phyloP scores from a whole-genome alignment of 2,329 filamentous ascomycete species.

The Ophiostoma sp. region DNA sequence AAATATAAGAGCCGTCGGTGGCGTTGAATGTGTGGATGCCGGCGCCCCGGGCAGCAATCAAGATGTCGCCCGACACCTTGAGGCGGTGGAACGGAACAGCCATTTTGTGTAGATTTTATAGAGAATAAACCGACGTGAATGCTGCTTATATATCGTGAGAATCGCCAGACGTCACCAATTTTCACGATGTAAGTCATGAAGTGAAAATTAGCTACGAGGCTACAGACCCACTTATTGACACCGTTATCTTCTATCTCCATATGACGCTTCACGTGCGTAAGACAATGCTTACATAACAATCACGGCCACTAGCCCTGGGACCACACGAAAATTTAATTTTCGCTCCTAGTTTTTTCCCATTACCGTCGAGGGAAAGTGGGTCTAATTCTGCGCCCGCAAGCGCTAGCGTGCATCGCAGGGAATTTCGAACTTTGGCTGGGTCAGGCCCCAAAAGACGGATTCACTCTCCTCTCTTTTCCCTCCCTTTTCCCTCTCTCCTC shows the following conservation, averaged over 20 bases:
- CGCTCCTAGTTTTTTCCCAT: constrained; percentile 13
- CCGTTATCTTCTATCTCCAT: not conserved
- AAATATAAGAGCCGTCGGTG: constrained; percentile 52
- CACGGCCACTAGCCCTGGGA: not conserved
- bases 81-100: constrained; percentile 61
- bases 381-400: not conserved
- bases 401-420: constrained; percentile 10
- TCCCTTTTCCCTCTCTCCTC: not conserved
- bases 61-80: constrained; percentile 47
- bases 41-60: constrained; percentile 70
- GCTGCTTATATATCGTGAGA: constrained; percentile 4
- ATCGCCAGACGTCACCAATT: not conserved
- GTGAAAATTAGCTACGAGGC: constrained; percentile 16
- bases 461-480: not conserved
- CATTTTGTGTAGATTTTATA: constrained; percentile 20
- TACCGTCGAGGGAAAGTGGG: not conserved
- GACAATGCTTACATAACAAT: not conserved
- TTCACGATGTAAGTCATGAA: constrained; percentile 10
- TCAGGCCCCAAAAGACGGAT: not conserved
- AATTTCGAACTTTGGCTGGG: constrained; percentile 7
- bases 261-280: not conserved
- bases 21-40: constrained; percentile 64
- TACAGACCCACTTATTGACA: not conserved
- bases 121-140: not conserved
- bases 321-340: constrained; percentile 20